Conservation (phyloP, 257 asterid species). For the Lycium ferocissimum region DNA sequence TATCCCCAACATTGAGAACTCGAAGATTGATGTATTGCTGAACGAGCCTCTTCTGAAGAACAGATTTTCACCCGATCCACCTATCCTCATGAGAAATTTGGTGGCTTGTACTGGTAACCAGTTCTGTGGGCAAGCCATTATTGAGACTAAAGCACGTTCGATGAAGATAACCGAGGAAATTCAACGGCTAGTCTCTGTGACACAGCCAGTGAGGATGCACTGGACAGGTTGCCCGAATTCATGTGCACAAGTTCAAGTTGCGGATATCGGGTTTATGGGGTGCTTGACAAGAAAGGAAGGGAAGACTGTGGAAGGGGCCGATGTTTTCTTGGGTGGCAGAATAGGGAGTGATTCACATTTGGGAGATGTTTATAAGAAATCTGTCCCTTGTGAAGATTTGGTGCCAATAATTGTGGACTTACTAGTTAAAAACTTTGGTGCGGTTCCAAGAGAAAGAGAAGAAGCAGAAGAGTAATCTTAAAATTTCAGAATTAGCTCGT, state of each 20-base stretch:
- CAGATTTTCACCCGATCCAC: conserved; percentile 70
- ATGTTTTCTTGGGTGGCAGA: conserved; percentile 85
- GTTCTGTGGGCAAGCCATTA: conserved; percentile 95
- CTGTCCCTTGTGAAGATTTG: conserved; percentile 89
- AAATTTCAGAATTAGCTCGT: not conserved
- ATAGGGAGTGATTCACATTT: conserved; percentile 93
- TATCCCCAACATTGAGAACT: conserved; percentile 75
- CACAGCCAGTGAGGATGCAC: conserved; percentile 85
- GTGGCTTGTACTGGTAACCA: conserved; percentile 98
- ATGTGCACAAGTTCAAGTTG: conserved; percentile 95
- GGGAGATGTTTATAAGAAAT: conserved; percentile 85
- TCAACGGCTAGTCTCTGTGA: conserved; percentile 63
- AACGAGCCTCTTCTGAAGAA: conserved; percentile 63
- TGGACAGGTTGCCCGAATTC: conserved; percentile 98
- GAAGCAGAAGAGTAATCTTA: conserved; percentile 63
- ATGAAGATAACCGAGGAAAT: conserved; percentile 83
- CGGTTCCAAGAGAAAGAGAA: conserved; percentile 68
- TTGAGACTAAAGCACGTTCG: conserved; percentile 87
- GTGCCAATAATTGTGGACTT: conserved; percentile 79
- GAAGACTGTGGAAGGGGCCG: conserved; percentile 81
- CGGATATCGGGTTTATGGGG: conserved; percentile 98
- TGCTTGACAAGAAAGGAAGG: conserved; percentile 79
- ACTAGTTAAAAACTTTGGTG: conserved; percentile 77
- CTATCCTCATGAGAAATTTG: conserved; percentile 79
- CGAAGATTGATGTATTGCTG: conserved; percentile 61